A percentile compares a stretch with the other conserved stretches of the same genome.
Evolutionary conservation across 129 eudicot species (phyloP).

Genomic region (Chrysanthemum lavandulifolium): DNA sequence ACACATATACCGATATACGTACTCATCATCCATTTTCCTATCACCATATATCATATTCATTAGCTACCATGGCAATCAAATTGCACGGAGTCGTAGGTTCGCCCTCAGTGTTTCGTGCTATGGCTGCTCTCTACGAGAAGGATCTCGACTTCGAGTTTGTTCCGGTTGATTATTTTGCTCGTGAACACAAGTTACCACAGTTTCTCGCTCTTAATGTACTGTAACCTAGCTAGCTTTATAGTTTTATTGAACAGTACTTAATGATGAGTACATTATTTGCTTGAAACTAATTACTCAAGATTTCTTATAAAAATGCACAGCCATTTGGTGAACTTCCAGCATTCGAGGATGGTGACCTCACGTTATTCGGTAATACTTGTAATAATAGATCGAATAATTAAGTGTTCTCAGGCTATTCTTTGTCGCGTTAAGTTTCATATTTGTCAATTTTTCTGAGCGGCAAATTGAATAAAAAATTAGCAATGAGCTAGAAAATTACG

Average conservation of each 20-base stretch:
- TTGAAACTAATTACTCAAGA: too few relatives aligned
- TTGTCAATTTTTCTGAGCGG: too few relatives aligned
- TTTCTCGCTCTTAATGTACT: conserved; percentile 45
- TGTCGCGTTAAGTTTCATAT: too few relatives aligned
- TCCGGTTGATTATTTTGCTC: conserved; percentile 18
- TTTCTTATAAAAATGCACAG: conserved; percentile 23
- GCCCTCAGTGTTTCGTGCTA: conserved; percentile 35
- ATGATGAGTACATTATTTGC: too few relatives aligned
- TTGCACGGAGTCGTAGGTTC: conserved; percentile 39
- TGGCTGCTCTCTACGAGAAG: conserved; percentile 49
- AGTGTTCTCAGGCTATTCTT: too few relatives aligned
- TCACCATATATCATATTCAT: too few relatives aligned
- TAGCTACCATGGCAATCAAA: conserved; percentile 36
- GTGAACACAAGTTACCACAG: conserved; percentile 32
- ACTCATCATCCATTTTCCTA: too few relatives aligned
- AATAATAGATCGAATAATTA: background rate
- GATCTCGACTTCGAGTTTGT: conserved; percentile 4
- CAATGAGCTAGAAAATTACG: too few relatives aligned
- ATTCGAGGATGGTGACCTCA: conserved; percentile 12
- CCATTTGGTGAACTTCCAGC: conserved; percentile 62
- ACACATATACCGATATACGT: too few relatives aligned
- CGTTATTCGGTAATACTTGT: conserved; percentile 37
- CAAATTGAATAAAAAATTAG: too few relatives aligned
- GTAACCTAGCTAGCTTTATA: too few relatives aligned
- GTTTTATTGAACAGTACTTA: too few relatives aligned